Evolutionary conservation across 345 rosid species (phyloP).

Genomic region (Lepidium didymum): DNA sequence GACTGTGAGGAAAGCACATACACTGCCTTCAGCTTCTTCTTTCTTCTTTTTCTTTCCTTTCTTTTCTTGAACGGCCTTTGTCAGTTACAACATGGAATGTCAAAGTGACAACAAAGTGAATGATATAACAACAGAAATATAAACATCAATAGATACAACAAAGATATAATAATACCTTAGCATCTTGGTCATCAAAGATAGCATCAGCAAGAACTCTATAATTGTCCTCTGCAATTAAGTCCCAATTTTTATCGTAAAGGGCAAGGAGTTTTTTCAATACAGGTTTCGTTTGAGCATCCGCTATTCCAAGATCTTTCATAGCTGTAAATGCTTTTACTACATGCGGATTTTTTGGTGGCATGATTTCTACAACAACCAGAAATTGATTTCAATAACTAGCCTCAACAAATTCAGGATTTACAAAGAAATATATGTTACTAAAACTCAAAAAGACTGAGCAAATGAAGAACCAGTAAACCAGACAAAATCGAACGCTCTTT

Average conservation of each 20-base stretch:
- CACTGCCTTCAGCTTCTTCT: constrained; percentile 5
- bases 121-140: neutral
- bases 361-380: constrained; percentile 13
- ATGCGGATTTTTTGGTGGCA: constrained; percentile 54
- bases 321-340: constrained; percentile 50
- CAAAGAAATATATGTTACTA: neutral
- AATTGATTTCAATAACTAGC: neutral
- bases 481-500: neutral
- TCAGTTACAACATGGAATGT: neutral
- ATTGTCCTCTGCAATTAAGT: constrained; percentile 67
- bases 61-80: neutral
- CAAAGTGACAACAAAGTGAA: neutral
- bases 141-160: neutral
- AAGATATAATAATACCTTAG: constrained; percentile 35
- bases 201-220: constrained; percentile 89
- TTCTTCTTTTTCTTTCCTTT: constrained; percentile 7
- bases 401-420: neutral
- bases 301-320: constrained; percentile 62
- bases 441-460: neutral
- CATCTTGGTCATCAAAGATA: constrained; percentile 68
- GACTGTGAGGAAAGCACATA: constrained; percentile 12
- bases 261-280: constrained; percentile 59
- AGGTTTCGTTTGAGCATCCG: constrained; percentile 48
- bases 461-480: too few relatives aligned
- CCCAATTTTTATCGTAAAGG: constrained; percentile 85